These are phyloP conservation scores for Aristolochia fimbriata DNA, from an alignment of 164 flowering plant species.

Conservation along the genomic window DNA sequence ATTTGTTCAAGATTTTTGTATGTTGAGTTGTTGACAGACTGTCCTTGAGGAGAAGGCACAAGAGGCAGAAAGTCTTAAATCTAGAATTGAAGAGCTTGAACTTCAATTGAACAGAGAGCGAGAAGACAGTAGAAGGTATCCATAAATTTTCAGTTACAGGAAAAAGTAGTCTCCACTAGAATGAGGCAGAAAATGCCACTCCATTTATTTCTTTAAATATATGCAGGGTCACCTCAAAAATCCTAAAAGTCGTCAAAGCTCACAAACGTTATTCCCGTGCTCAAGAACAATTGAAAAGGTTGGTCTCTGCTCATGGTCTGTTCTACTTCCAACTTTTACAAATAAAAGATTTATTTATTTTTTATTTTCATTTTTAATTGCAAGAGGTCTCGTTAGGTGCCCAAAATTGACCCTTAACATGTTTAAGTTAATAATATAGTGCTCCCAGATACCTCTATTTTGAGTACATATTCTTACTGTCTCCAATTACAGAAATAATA, in stretches of 20 bases:
- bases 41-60: slow-evolving; percentile 44
- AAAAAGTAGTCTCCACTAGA: background rate
- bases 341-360: too few species aligned
- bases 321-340: background rate
- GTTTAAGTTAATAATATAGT: too few species aligned
- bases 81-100: slow-evolving; percentile 63
- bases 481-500: too few species aligned
- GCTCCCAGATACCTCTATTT: too few species aligned
- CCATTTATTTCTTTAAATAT: background rate
- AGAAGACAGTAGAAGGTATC: slow-evolving; percentile 59
- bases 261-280: slow-evolving; percentile 36
- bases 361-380: too few species aligned
- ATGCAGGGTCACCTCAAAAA: slow-evolving; percentile 51
- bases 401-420: too few species aligned
- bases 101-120: slow-evolving; percentile 52
- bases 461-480: too few species aligned
- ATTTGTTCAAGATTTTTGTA: background rate
- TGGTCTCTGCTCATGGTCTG: slow-evolving; percentile 12
- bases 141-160: background rate
- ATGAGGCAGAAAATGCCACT: background rate
- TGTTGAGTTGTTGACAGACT: slow-evolving; percentile 22
- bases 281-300: slow-evolving; percentile 72
- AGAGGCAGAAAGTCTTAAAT: slow-evolving; percentile 54
- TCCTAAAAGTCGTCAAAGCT: slow-evolving; percentile 67
- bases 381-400: too few species aligned